Evolutionary conservation across 2,329 filamentous ascomycete species (phyloP).

Genomic region (Furcasterigmium furcatum): DNA sequence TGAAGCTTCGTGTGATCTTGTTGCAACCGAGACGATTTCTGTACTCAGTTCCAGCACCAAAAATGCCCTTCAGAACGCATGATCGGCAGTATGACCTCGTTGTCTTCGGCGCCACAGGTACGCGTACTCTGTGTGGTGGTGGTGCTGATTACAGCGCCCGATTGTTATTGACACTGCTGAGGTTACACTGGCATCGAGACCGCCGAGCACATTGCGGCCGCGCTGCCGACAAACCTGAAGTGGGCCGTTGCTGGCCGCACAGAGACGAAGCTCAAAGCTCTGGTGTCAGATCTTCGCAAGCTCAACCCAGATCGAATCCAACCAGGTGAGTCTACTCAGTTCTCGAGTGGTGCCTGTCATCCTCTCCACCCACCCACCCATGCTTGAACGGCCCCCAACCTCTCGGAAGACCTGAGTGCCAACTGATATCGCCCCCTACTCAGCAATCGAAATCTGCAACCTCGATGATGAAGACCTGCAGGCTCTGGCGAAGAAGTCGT

Average conservation of each 20-base stretch:
- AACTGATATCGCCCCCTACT: background rate
- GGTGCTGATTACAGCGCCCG: too few relatives aligned
- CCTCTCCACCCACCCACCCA: background rate
- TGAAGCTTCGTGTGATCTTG: background rate
- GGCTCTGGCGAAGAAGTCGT: constrained; percentile 52
- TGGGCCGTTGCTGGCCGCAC: constrained; percentile 89
- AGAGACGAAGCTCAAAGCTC: constrained; percentile 65
- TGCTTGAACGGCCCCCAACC: background rate
- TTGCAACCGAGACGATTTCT: background rate
- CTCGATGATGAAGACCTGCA: constrained; percentile 42
- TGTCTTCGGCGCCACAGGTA: constrained; percentile 56
- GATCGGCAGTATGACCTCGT: constrained; percentile 54
- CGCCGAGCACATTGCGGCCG: constrained; percentile 69
- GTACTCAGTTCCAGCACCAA: too few relatives aligned
- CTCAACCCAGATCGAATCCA: constrained; percentile 66
- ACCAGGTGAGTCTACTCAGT: constrained; percentile 53
- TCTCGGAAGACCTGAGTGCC: constrained; percentile 1
- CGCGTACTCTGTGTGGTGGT: constrained; percentile 11
- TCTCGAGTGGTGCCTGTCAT: constrained; percentile 1
- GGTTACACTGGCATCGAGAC: constrained; percentile 82
- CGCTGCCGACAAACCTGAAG: constrained; percentile 71
- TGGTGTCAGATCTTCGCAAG: constrained; percentile 64
- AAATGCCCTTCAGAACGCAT: constrained; percentile 47
- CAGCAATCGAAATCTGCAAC: constrained; percentile 50
- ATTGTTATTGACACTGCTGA: constrained; percentile 16